Base-by-base conservation (phyloP, 805 yeast species). In the Starmerella stellata region DNA sequence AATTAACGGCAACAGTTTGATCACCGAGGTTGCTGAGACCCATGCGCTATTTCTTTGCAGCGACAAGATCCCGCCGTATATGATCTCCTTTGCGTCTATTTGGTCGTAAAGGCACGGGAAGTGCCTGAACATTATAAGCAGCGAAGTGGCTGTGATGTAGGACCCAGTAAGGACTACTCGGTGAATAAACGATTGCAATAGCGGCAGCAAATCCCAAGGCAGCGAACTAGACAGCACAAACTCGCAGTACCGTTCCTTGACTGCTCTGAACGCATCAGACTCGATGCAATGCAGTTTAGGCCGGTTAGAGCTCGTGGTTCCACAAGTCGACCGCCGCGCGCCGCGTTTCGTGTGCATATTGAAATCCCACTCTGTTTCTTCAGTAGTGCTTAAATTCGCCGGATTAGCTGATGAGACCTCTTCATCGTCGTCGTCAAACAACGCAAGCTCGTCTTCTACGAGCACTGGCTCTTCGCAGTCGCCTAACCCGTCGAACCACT, bases 21-120 rank as follows among this genome's bases (percentile, higher is more conserved):
- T 28, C 13, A 44, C 38, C 20, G 19, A 24, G 8, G 77, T 73
- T 5, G 78, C 72, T n/a, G 65, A 61, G 0, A 65, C 65, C 56
- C 75, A 77, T 28, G 39, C 21, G 8, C 41, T 34, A 18, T 36
- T 33, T 4, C 41, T 17, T 7, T 44, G 44, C 38, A 50, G 31
- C 13, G 29, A 30, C 17, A 27, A 38, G 11, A 49, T 40, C 13
- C 47, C 43, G 11, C 44, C 41, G n/a, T 42, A 30, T 3, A 49
- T 25, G 11, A 43, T 38, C 21, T 44, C 52, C n/a, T 35, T 38
- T 9, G 34, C 30, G 16, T 43, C 30, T 25, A 43, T 37, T 9
- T 34, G 30, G 4, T 35, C 34, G 13, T 30, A 13, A n/a, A 44
- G 32, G 8, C 24, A 29, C 3, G 41, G 45, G 37, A 46, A 35